Percentiles rank a stretch among this genome's conserved stretches.
Conservation (phyloP, 2,329 filamentous ascomycete genomes). For the Aureobasidium sp. region DNA sequence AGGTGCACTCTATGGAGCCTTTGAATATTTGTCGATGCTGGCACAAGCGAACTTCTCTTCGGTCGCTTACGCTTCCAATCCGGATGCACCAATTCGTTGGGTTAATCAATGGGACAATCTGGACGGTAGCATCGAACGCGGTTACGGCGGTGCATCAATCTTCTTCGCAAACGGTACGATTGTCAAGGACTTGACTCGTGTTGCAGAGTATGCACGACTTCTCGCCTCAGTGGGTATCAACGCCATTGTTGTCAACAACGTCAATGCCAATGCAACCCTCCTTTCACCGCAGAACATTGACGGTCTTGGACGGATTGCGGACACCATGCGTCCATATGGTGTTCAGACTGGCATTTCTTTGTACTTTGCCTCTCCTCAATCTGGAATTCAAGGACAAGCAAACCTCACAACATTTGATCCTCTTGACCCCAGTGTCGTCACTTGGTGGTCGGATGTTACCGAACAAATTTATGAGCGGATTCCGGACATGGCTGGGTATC, state of each 20-base stretch:
- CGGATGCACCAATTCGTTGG: slow-evolving; percentile 71
- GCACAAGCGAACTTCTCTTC: slow-evolving; percentile 62
- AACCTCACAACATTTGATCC: slow-evolving; percentile 71
- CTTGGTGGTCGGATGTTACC: slow-evolving; percentile 70
- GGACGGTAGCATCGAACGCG: slow-evolving; percentile 72
- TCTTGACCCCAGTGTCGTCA: slow-evolving; percentile 63
- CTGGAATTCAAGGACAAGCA: slow-evolving; percentile 42
- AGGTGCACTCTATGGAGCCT: slow-evolving; percentile 74
- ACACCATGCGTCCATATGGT: slow-evolving; percentile 73
- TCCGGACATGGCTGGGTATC: slow-evolving; percentile 73
- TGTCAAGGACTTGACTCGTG: slow-evolving; percentile 65
- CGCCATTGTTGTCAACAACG: slow-evolving; percentile 74
- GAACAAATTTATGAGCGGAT: slow-evolving; percentile 65
- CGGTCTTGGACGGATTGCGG: slow-evolving; percentile 68
- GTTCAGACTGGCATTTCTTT: slow-evolving; percentile 71
- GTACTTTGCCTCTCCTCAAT: slow-evolving; percentile 72
- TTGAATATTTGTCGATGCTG: slow-evolving; percentile 73
- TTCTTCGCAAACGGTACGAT: slow-evolving; percentile 69
- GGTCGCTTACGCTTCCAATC: slow-evolving; percentile 58
- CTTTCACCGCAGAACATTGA: slow-evolving; percentile 64
- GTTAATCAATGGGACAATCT: slow-evolving; percentile 80
- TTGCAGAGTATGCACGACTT: slow-evolving; percentile 69
- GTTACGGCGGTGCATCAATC: slow-evolving; percentile 73
- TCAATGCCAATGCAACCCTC: slow-evolving; percentile 71
- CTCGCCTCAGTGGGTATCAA: slow-evolving; percentile 74